Evolutionary conservation across 768 basidiomycete species (phyloP).

Genomic region (Trametes maxima): DNA sequence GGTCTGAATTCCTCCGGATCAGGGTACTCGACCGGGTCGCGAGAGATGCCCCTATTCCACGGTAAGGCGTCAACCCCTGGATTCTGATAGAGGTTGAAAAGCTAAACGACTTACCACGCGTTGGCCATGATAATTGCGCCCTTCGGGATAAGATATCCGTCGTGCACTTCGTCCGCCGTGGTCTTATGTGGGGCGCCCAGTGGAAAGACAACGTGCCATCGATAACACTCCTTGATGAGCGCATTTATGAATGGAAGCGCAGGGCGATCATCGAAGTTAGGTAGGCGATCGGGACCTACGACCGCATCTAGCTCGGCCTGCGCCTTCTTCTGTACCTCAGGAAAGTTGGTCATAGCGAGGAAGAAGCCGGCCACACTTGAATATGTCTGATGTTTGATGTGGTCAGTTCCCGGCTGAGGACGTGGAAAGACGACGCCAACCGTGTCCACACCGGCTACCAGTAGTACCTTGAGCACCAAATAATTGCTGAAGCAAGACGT

Average conservation of each 20-base stretch:
- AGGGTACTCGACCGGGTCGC: constrained; percentile 7
- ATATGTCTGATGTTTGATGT: constrained; percentile 21
- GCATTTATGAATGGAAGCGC: constrained; percentile 31
- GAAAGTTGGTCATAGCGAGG: constrained; percentile 35
- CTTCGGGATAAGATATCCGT: constrained; percentile 32
- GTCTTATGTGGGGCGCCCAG: constrained; percentile 29
- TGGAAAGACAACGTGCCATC: constrained; percentile 28
- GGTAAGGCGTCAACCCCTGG: too few relatives aligned
- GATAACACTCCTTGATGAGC: constrained; percentile 29
- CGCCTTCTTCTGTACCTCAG: constrained; percentile 30
- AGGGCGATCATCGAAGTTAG: constrained; percentile 25
- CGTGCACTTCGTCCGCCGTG: constrained; percentile 22
- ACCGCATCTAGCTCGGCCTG: constrained; percentile 34
- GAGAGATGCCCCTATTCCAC: constrained; percentile 11
- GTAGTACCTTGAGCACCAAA: not conserved
- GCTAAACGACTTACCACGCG: not conserved
- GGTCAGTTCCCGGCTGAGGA: not conserved
- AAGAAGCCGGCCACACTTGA: constrained; percentile 32
- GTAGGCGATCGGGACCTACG: constrained; percentile 31
- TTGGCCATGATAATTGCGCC: constrained; percentile 27
- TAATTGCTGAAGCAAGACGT: too few relatives aligned
- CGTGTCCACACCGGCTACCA: constrained; percentile 56
- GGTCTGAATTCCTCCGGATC: constrained; percentile 22
- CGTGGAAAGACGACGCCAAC: constrained; percentile 37
- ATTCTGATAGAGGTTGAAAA: not conserved